Evolutionary conservation across 2,329 filamentous ascomycete genomes (phyloP).

Genomic region (Knoxdaviesia capensis): DNA sequence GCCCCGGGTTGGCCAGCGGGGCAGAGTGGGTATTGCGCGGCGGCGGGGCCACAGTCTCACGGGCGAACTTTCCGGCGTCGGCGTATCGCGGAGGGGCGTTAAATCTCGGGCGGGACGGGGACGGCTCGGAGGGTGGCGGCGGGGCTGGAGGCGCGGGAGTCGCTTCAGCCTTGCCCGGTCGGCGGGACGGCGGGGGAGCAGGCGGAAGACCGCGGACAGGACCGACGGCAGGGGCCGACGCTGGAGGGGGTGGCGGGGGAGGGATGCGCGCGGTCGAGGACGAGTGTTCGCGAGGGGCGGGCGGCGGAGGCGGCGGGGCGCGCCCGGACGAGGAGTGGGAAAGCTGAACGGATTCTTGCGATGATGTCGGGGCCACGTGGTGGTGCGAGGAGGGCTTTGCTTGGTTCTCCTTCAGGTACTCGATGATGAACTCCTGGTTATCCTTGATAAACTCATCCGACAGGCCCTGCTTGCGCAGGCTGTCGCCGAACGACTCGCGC

Average conservation of each 20-base stretch:
- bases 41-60: slow-evolving; percentile 14
- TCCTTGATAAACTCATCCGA: slow-evolving; percentile 47
- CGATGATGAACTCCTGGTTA: slow-evolving; percentile 48
- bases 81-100: slow-evolving; percentile 71
- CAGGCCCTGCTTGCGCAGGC: slow-evolving; percentile 39
- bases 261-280: slow-evolving; percentile 6
- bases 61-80: slow-evolving; percentile 74
- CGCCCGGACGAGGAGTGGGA: slow-evolving; percentile 2
- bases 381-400: slow-evolving; percentile 11
- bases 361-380: slow-evolving; percentile 4
- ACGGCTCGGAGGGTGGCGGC: slow-evolving; percentile 36
- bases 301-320: slow-evolving; percentile 15
- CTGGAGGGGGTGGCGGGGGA: slow-evolving; percentile 13
- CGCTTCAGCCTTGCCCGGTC: slow-evolving; percentile 25
- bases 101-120: slow-evolving; percentile 44
- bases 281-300: slow-evolving; percentile 6
- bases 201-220: slow-evolving; percentile 26
- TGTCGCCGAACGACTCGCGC: slow-evolving; percentile 45
- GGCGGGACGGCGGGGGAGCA: slow-evolving; percentile 40
- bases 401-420: slow-evolving; percentile 40
- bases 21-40: slow-evolving; percentile 2
- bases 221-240: slow-evolving; percentile 6
- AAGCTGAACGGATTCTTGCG: not conserved
- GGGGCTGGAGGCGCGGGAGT: slow-evolving; percentile 44
- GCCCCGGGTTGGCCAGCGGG: slow-evolving; percentile 3